A percentile compares a stretch with the other conserved stretches of the same genome.
Conservation (phyloP, 2,329 filamentous ascomycete species). For the Dryadomyces quercus-mongolicae region DNA sequence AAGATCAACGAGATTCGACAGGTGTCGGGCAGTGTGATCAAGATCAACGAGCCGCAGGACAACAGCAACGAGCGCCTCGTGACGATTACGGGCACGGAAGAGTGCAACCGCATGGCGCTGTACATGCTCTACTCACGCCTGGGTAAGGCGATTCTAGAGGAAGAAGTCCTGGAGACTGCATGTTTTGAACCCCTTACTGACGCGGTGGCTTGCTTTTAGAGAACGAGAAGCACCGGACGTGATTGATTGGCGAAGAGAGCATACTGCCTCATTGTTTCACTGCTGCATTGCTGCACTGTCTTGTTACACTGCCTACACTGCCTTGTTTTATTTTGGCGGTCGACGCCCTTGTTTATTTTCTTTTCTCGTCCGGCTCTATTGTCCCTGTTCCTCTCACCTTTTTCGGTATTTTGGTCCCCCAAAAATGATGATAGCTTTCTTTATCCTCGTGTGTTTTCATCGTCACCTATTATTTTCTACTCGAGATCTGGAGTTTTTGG, state of each 20-base stretch:
- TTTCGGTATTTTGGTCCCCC: background rate
- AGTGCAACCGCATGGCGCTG: slow-evolving; percentile 99
- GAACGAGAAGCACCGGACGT: slow-evolving; percentile 66
- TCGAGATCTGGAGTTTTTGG: background rate
- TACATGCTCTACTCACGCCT: slow-evolving; percentile 98
- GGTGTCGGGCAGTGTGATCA: slow-evolving; percentile 94
- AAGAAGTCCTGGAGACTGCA: background rate
- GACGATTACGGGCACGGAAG: slow-evolving; percentile 92
- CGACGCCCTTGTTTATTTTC: background rate
- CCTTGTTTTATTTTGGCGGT: background rate
- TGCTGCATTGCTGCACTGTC: too few relatives aligned
- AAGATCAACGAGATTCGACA: slow-evolving; percentile 99
- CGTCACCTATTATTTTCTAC: background rate
- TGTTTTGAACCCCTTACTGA: slow-evolving; percentile 7
- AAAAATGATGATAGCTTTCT: background rate
- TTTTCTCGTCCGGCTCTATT: background rate
- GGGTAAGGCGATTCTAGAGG: slow-evolving; percentile 41
- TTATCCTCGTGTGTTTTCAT: background rate
- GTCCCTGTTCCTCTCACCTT: background rate
- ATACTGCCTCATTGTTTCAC: too few relatives aligned
- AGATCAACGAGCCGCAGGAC: slow-evolving; percentile 98
- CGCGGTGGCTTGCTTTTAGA: slow-evolving; percentile 31
- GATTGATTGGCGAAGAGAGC: background rate
- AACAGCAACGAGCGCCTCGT: slow-evolving; percentile 97
- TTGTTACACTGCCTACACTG: too few relatives aligned